phyloP scores from a whole-genome alignment of 768 basidiomycete genomes.

The Macrolepiota dolichaula region DNA sequence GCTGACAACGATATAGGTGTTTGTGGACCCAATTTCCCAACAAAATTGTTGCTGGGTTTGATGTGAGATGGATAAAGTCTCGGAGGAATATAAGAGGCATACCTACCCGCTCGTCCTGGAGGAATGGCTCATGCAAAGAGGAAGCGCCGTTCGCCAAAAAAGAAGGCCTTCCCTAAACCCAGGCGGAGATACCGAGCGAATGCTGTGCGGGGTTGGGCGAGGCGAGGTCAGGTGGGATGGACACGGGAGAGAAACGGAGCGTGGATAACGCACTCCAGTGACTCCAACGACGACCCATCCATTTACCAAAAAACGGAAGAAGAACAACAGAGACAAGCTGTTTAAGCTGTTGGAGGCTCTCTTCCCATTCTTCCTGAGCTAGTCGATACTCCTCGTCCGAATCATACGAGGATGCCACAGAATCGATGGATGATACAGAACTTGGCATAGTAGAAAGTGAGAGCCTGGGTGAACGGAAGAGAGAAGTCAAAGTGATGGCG shows the following conservation, averaged over 20 bases:
- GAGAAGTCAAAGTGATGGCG: constrained; percentile 15
- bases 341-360: constrained; percentile 81
- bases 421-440: constrained; percentile 63
- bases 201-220: constrained; percentile 35
- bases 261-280: constrained; percentile 65
- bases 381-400: constrained; percentile 69
- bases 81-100: background rate
- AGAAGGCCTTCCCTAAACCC: constrained; percentile 63
- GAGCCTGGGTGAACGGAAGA: constrained; percentile 5
- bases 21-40: background rate
- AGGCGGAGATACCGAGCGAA: constrained; percentile 69
- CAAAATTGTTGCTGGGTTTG: background rate
- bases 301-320: constrained; percentile 85
- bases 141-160: constrained; percentile 37
- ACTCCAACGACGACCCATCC: constrained; percentile 82
- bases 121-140: constrained; percentile 6
- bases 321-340: constrained; percentile 77
- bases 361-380: constrained; percentile 92
- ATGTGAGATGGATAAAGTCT: background rate
- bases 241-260: background rate
- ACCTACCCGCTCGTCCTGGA: background rate
- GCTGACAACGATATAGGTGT: background rate
- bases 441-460: constrained; percentile 45
- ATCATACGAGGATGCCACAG: constrained; percentile 54
- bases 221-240: background rate